phyloP scores from a whole-genome alignment of 805 yeast species.

The Vanderwaltozyma tropicalis region DNA sequence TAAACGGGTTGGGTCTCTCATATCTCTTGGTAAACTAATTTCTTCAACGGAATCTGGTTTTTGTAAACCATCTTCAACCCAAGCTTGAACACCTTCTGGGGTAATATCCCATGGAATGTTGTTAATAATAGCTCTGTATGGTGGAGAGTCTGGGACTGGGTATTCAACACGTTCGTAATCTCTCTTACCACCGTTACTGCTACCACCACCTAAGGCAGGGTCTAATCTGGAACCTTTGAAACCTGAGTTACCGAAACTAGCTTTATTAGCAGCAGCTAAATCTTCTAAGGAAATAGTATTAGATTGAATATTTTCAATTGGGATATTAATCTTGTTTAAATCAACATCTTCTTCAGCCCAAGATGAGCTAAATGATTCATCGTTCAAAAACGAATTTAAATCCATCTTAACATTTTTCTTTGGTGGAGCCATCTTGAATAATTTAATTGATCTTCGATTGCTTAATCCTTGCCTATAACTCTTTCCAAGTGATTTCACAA shows the following conservation, averaged over 20 bases:
- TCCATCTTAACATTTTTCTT: constrained; percentile 77
- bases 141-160: constrained; percentile 86
- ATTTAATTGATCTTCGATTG: too few species aligned
- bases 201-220: constrained; percentile 31
- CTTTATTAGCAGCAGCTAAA: constrained; percentile 16
- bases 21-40: constrained; percentile 65
- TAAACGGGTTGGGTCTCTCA: constrained; percentile 49
- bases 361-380: constrained; percentile 57
- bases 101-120: constrained; percentile 75
- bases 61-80: constrained; percentile 45
- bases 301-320: constrained; percentile 27
- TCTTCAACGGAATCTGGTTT: constrained; percentile 49
- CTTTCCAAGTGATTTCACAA: too few species aligned
- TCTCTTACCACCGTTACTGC: constrained; percentile 16
- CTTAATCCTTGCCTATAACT: too few species aligned
- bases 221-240: constrained; percentile 27
- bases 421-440: constrained; percentile 42
- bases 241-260: constrained; percentile 17
- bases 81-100: constrained; percentile 53
- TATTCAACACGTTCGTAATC: constrained; percentile 48
- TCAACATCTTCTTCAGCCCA: constrained; percentile 87
- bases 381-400: constrained; percentile 74
- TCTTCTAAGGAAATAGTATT: constrained; percentile 24
- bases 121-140: constrained; percentile 80
- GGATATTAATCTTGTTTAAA: constrained; percentile 50